Percentiles rank a stretch among this genome's conserved stretches.
phyloP scores from a whole-genome alignment of 2,329 filamentous ascomycete genomes.

The Colletotrichum karsti region DNA sequence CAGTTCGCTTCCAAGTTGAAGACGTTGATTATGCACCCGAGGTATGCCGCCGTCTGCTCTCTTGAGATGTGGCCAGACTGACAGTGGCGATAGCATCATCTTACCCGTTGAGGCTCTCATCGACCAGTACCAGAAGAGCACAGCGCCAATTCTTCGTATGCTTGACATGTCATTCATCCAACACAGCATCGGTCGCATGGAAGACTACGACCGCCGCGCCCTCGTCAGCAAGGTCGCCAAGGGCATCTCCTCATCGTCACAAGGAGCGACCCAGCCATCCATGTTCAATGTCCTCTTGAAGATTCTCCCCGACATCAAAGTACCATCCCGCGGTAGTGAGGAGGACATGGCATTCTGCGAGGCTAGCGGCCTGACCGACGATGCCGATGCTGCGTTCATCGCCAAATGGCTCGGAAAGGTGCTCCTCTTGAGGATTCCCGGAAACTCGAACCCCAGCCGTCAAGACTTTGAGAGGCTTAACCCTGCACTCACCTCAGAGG shows the following conservation, averaged over 20 bases:
- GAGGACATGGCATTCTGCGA: constrained; percentile 77
- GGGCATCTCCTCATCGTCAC: constrained; percentile 63
- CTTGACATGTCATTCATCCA: constrained; percentile 91
- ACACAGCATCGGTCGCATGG: constrained; percentile 70
- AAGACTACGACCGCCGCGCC: constrained; percentile 69
- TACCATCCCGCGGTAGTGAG: constrained; percentile 80
- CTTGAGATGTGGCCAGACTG: constrained; percentile 10
- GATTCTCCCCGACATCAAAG: constrained; percentile 73
- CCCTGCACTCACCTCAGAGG: constrained; percentile 69
- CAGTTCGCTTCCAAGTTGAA: constrained; percentile 21
- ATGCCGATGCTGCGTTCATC: constrained; percentile 77
- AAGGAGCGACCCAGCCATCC: constrained; percentile 53
- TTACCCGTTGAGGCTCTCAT: constrained; percentile 86
- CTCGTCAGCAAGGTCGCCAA: constrained; percentile 76
- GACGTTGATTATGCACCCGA: constrained; percentile 15
- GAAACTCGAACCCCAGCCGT: constrained; percentile 33
- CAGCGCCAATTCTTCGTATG: constrained; percentile 80
- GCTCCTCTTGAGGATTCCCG: constrained; percentile 64
- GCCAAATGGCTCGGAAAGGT: constrained; percentile 81
- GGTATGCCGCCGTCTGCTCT: not conserved
- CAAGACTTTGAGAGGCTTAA: constrained; percentile 31
- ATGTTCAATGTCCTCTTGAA: constrained; percentile 87
- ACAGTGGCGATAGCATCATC: constrained; percentile 61
- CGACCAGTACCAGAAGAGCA: constrained; percentile 84
- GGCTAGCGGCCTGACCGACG: constrained; percentile 71